Conservation (phyloP, 371 early-diverging fungal species). For the Haplosporangium sp. region DNA sequence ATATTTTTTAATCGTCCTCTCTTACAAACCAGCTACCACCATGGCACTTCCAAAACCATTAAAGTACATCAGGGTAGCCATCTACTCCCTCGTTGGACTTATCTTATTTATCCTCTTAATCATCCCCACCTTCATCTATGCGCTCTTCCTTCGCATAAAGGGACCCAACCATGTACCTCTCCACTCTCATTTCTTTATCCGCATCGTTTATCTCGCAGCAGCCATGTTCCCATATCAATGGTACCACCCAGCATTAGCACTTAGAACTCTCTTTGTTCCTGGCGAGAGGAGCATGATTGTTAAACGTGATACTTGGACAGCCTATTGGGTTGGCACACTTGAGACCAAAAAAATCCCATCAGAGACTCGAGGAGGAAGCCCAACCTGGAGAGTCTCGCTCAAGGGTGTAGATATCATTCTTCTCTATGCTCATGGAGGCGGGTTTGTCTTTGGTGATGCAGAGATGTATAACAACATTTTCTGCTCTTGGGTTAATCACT, state of each 20-base stretch:
- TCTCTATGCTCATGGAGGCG: conserved; percentile 54
- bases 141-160: conserved; percentile 26
- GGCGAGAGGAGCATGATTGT: conserved; percentile 50
- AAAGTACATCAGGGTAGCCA: conserved; percentile 44
- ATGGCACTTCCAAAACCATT: conserved; percentile 52
- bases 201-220: conserved; percentile 49
- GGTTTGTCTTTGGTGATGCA: conserved; percentile 55
- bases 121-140: conserved; percentile 39
- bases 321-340: conserved; percentile 54
- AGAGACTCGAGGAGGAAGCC: conserved; percentile 50
- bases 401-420: conserved; percentile 54
- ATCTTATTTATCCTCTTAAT: conserved; percentile 44
- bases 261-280: conserved; percentile 41
- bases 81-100: conserved; percentile 32
- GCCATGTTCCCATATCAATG: conserved; percentile 56
- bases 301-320: conserved; percentile 48
- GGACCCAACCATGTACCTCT: conserved; percentile 42
- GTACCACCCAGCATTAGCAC: conserved; percentile 42
- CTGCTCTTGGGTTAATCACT: conserved; percentile 54
- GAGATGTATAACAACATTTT: conserved; percentile 58
- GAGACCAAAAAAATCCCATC: conserved; percentile 54
- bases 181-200: conserved; percentile 46
- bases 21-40: not conserved
- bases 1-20: not conserved
- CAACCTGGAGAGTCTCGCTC: conserved; percentile 52